phyloP scores from a whole-genome alignment of 352 stramenopile genomes.

The Saprolegnia diclina region DNA sequence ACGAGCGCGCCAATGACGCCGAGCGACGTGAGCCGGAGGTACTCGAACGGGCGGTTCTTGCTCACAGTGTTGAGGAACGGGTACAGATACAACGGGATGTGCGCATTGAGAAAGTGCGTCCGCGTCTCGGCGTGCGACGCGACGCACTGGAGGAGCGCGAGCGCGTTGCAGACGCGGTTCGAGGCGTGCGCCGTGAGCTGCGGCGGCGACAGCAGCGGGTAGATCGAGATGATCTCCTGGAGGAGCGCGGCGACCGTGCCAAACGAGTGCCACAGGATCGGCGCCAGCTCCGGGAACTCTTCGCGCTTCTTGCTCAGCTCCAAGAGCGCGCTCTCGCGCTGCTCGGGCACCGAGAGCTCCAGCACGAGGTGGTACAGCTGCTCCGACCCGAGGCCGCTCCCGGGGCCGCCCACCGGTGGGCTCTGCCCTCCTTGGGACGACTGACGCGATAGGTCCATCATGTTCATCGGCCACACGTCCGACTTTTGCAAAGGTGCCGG shows the following conservation, averaged over 20 bases:
- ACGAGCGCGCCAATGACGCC: slow-evolving; percentile 98
- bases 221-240: slow-evolving; percentile 99
- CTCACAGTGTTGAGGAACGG: slow-evolving; percentile 98
- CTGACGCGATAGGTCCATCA: not conserved
- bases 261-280: slow-evolving; percentile 97
- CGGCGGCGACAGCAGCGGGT: slow-evolving; percentile 94
- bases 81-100: slow-evolving; percentile 98
- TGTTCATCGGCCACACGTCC: slow-evolving; percentile 1
- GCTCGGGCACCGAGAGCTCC: slow-evolving; percentile 90
- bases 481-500: not conserved
- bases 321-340: slow-evolving; percentile 94
- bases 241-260: slow-evolving; percentile 95
- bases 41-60: slow-evolving; percentile 99
- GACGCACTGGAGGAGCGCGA: slow-evolving; percentile 97
- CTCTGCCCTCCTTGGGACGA: not conserved
- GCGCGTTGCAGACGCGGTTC: slow-evolving; percentile 98
- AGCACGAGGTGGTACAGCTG: slow-evolving; percentile 88
- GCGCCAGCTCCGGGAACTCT: slow-evolving; percentile 95
- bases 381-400: slow-evolving; percentile 16
- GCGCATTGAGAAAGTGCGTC: slow-evolving; percentile 95
- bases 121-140: slow-evolving; percentile 96
- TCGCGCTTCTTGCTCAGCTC: slow-evolving; percentile 99
- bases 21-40: slow-evolving; percentile 95
- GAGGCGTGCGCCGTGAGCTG: slow-evolving; percentile 95
- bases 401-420: not conserved